Evolutionary conservation across 805 yeast genomes (phyloP), one percentile per base, ranked within the genome.

Genomic region (Candida loeiensis): DNA sequence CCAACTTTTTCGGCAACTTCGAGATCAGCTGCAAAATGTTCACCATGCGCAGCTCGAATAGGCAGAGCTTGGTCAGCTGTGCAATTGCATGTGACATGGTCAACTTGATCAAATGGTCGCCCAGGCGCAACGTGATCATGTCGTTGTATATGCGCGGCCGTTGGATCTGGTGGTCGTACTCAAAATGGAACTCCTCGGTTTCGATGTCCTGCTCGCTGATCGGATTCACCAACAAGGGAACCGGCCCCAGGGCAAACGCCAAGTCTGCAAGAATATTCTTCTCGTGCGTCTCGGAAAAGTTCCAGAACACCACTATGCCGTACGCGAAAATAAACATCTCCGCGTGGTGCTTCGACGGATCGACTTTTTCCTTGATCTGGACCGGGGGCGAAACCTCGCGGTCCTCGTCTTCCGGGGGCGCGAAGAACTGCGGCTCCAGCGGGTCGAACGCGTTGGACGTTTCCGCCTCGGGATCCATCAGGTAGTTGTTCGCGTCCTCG

Each of bases 301-400:
- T 93, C 99, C 99, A 93, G 55, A 93, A 90, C 15, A 93, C 97
- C n/a, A 93, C 88, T 11, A 91, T 95, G 15, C 99, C 99, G 58
- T 93, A 93, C 39, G 79, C 81, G 57, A 91, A 80, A 11, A 93
- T 76, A 54, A 93, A 93, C 71, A 93, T 74, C 54, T 91, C 98
- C 0, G 96, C 91, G 40, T 69, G 72, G 56, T 82, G 86, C 47
- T 77, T 77, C 3, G 75, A 63, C 36, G 74, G 66, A 43, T 78
- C 80, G 39, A 4, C 49, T 43, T 16, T 17, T 16, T 22, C 40
- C 36, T 15, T 19, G 26, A 5, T 40, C 22, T 19, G 37, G 19
- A 24, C 34, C n/a, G 28, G 41, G 11, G 37, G 37, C 26, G 41
- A 35, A 25, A 32, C 36, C 15, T 30, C 44, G 14, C 46, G 36